Conservation (phyloP, 352 stramenopile genomes). For the Lagenidium sp. region DNA sequence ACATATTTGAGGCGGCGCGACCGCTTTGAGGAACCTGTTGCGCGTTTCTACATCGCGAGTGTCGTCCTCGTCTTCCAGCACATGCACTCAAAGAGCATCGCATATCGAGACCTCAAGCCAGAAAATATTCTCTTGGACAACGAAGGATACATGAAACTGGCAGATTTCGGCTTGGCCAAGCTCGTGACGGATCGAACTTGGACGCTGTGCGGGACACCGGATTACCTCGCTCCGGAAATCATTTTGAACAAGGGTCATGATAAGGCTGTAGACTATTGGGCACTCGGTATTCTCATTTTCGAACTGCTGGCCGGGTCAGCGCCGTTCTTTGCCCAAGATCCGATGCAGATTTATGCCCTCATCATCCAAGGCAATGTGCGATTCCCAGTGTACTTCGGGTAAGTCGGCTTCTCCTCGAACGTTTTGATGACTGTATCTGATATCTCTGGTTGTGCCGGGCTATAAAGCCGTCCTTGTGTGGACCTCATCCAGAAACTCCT, state of each 20-base stretch:
- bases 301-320: conserved; percentile 83
- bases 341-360: conserved; percentile 89
- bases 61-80: conserved; percentile 89
- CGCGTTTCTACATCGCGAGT: conserved; percentile 84
- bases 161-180: conserved; percentile 91
- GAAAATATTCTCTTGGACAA: conserved; percentile 86
- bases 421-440: neutral
- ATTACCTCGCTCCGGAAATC: conserved; percentile 91
- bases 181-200: conserved; percentile 79
- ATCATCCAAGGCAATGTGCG: conserved; percentile 86
- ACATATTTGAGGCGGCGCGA: conserved; percentile 78
- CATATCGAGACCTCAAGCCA: conserved; percentile 88
- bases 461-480: conserved; percentile 55
- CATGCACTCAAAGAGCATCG: conserved; percentile 85
- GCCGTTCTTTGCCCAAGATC: conserved; percentile 87
- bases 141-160: conserved; percentile 85
- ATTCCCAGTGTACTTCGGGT: conserved; percentile 78
- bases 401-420: no score
- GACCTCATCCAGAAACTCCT: conserved; percentile 88
- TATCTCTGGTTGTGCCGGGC: no score
- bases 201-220: conserved; percentile 89
- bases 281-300: conserved; percentile 84
- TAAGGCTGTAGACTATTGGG: conserved; percentile 89
- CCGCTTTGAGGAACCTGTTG: conserved; percentile 64
- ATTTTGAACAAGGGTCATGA: conserved; percentile 89